Evolutionary conservation across 2,329 filamentous ascomycete genomes (phyloP).

Genomic region (Calonectria ilicicola): DNA sequence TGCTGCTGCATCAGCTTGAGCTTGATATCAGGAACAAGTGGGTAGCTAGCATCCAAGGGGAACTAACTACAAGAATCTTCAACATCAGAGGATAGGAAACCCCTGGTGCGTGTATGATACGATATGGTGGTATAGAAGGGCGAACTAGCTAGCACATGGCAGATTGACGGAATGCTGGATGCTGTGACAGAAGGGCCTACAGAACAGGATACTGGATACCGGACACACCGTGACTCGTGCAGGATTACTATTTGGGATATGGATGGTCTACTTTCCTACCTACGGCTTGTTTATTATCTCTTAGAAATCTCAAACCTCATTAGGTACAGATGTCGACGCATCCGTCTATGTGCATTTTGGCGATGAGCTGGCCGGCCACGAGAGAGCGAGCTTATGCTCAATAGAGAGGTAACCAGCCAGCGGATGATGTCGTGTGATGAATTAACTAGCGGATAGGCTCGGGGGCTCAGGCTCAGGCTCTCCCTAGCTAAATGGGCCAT

Average conservation of each 20-base stretch:
- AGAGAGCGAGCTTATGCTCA: no score
- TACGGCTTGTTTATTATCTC: slow-evolving; percentile 8
- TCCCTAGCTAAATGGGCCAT: not conserved
- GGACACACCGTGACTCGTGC: not conserved
- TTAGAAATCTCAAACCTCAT: slow-evolving; percentile 16
- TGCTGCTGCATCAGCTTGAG: slow-evolving; percentile 8
- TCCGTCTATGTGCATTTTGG: not conserved
- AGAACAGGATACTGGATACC: slow-evolving; percentile 21
- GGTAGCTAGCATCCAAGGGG: not conserved
- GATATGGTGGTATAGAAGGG: not conserved
- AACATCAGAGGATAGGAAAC: not conserved
- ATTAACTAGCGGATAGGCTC: not conserved
- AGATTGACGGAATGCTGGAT: slow-evolving; percentile 14
- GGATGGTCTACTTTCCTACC: slow-evolving; percentile 3
- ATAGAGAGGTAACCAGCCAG: not conserved
- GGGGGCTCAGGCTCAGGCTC: not conserved
- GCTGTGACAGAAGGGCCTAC: slow-evolving; percentile 15
- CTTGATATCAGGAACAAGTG: slow-evolving; percentile 6
- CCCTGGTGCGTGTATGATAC: slow-evolving; percentile 15
- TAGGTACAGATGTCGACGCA: not conserved
- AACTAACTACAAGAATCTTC: not conserved
- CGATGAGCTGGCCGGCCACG: not conserved
- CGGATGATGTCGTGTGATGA: not conserved
- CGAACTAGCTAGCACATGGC: not conserved
- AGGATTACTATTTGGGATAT: not conserved